Percentiles rank a stretch among this genome's conserved stretches.
These are phyloP conservation scores for Boletus rufocinnamomeus DNA, from an alignment of 768 basidiomycete genomes.

Conservation along the genomic window DNA sequence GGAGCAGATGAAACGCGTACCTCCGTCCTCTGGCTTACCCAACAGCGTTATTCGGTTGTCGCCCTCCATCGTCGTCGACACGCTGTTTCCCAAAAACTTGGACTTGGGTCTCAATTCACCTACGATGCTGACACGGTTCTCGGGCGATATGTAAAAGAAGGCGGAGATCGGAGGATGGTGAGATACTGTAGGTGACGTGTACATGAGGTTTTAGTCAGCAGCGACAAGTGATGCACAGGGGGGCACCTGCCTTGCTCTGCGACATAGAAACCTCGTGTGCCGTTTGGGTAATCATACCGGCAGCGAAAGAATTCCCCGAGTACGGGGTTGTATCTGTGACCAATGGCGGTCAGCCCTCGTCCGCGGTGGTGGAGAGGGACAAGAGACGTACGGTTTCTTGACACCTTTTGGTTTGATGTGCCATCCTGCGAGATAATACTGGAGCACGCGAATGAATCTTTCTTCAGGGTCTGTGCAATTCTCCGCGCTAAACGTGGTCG, in stretches of 20 bases:
- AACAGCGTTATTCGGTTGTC: slow-evolving; percentile 86
- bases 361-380: not conserved
- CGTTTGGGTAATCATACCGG: slow-evolving; percentile 88
- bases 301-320: slow-evolving; percentile 99
- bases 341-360: slow-evolving; percentile 10
- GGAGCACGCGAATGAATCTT: slow-evolving; percentile 86
- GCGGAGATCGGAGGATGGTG: slow-evolving; percentile 94
- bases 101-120: slow-evolving; percentile 96
- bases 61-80: slow-evolving; percentile 95
- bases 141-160: slow-evolving; percentile 94
- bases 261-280: slow-evolving; percentile 93
- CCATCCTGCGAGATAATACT: slow-evolving; percentile 98
- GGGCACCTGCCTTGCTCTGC: slow-evolving; percentile 80
- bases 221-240: not conserved
- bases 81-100: slow-evolving; percentile 95
- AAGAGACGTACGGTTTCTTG: slow-evolving; percentile 86
- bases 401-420: slow-evolving; percentile 99
- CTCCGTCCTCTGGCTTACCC: slow-evolving; percentile 83
- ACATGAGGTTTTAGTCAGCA: slow-evolving; percentile 8
- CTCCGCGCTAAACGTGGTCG: slow-evolving; percentile 60
- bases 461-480: slow-evolving; percentile 82
- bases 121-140: slow-evolving; percentile 81
- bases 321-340: slow-evolving; percentile 86
- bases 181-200: slow-evolving; percentile 59
- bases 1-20: slow-evolving; percentile 46